Evolutionary conservation across 805 yeast species (phyloP), one percentile per base, ranked within the genome.

Genomic region (Monosporozyma solicola): DNA sequence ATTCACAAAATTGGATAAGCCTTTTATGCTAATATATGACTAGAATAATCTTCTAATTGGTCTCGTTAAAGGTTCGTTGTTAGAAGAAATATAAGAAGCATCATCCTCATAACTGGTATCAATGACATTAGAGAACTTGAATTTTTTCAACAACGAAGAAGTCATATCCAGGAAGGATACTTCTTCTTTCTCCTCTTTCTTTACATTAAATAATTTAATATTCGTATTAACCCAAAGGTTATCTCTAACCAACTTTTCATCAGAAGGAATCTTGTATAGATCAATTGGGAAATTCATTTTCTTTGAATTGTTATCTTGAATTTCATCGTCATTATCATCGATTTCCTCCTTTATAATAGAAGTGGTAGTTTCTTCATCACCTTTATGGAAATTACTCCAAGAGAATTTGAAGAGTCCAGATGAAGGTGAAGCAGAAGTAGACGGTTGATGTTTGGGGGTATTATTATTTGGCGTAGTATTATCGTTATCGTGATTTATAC

Each of bases 201-300:
- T 72, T 9, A 82, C 70, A 41, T 71, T 72, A 65, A 85, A 83
- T 48, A 83, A 71, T 56, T 63, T 72, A 16, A 83, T 68, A 16
- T 68, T 57, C 3, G 86, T 79, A 9, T 71, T 71, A 20, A 72
- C 69, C 86, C 86, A 83, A 13, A 77, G 72, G 54, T 81, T 80
- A 3, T 71, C 64, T 50, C 68, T 64, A 10, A 72, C 59, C 3
- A 72, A 46, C 2, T 72, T 66, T 2, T 63, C 55, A 25, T 68
- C 70, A 1, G 61, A 33, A 1, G 66, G 62, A 57, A 69, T 43
- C 53, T 25, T 47, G 31, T 41, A 41, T n/a, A 39, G 35, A 32
- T 50, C 52, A 20, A 31, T 33, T 29, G 59, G 61, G 32, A 52
- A 44, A 45, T 56, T 57, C 51, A 50, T 48, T 52, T 51, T 31